Percentiles rank a stretch among this genome's conserved stretches.
Conservation (phyloP, 768 basidiomycete species). For the Suillus occidentalis region DNA sequence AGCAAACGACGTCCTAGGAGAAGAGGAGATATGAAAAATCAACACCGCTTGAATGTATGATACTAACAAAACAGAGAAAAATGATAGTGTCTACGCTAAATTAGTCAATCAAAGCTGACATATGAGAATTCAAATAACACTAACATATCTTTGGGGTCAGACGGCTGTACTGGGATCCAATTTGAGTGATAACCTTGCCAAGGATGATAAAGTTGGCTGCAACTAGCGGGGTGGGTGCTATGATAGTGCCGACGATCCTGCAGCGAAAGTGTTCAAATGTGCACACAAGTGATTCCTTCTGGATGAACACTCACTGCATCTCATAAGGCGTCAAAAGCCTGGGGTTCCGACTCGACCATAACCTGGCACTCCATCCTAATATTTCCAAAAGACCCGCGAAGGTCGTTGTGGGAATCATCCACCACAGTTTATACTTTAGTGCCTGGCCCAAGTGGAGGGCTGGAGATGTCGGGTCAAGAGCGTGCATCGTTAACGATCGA, state of each 20-base stretch:
- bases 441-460: conserved; percentile 50
- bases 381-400: conserved; percentile 51
- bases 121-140: not conserved
- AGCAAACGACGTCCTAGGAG: conserved; percentile 35
- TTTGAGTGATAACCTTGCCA: conserved; percentile 41
- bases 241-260: conserved; percentile 41
- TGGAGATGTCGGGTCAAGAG: conserved; percentile 18
- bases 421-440: conserved; percentile 47
- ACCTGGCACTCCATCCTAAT: conserved; percentile 54
- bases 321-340: conserved; percentile 34
- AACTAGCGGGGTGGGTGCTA: conserved; percentile 57
- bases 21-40: not conserved
- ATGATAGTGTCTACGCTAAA: conserved; percentile 11
- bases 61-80: conserved; percentile 15
- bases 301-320: conserved; percentile 39
- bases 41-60: not conserved
- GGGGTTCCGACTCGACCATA: conserved; percentile 45
- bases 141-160: conserved; percentile 35
- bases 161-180: conserved; percentile 53
- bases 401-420: conserved; percentile 50
- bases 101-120: not conserved
- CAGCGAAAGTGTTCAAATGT: not conserved
- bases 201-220: conserved; percentile 59
- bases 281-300: not conserved
- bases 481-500: not conserved